A percentile compares a stretch with the other conserved stretches of the same genome.
Evolutionary conservation across 495 filamentous ascomycete genomes (phyloP).

Genomic region (Xylaria acuta): DNA sequence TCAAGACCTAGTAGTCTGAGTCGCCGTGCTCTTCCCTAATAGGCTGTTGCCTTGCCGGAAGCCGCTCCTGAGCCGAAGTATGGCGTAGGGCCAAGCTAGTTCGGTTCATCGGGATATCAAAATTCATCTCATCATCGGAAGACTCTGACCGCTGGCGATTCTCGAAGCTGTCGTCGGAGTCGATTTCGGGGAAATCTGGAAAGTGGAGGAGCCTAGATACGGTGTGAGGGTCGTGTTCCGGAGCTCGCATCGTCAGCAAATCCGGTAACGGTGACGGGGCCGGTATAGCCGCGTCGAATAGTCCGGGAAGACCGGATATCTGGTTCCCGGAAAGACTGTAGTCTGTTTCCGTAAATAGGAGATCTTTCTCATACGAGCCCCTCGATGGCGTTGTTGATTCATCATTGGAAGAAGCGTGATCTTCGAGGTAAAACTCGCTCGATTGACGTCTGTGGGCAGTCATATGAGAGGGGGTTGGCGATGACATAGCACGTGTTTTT

Average conservation of each 20-base stretch:
- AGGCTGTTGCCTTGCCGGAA: not conserved
- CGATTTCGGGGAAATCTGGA: conserved; percentile 27
- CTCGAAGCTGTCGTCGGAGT: conserved; percentile 27
- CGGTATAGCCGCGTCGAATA: conserved; percentile 34
- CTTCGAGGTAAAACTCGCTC: conserved; percentile 24
- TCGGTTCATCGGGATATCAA: conserved; percentile 34
- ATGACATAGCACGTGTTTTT: not conserved
- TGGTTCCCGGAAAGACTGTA: conserved; percentile 44
- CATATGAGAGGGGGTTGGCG: not conserved
- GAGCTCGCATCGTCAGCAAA: not conserved
- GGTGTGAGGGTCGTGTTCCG: conserved; percentile 17
- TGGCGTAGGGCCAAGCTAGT: not conserved
- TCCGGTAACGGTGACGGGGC: conserved; percentile 19
- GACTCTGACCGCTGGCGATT: conserved; percentile 20
- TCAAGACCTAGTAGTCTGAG: conserved; percentile 12
- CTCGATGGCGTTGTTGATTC: conserved; percentile 10
- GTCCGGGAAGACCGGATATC: conserved; percentile 49
- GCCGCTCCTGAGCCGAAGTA: not conserved
- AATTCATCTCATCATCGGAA: conserved; percentile 37
- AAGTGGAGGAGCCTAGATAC: conserved; percentile 28
- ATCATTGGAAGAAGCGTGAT: conserved; percentile 29
- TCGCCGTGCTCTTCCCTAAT: conserved; percentile 27
- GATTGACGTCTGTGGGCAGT: not conserved
- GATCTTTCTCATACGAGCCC: conserved; percentile 52
- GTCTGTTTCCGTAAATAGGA: conserved; percentile 49